These are phyloP conservation scores for Colletotrichum acutatum DNA, from an alignment of 2,329 filamentous ascomycete genomes.

Conservation along the genomic window DNA sequence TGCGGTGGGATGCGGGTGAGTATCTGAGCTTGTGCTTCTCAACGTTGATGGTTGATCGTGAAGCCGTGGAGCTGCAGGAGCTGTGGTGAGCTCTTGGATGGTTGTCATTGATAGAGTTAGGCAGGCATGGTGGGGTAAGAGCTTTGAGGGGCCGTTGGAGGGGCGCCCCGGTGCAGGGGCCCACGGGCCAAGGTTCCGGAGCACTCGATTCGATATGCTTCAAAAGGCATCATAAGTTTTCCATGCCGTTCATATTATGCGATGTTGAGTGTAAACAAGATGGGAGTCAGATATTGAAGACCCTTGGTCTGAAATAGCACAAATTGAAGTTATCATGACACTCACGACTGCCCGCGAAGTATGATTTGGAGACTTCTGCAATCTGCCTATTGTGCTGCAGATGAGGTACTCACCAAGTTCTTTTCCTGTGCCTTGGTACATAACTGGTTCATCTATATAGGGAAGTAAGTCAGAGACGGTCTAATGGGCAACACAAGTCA, in stretches of 20 bases:
- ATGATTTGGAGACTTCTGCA: background rate
- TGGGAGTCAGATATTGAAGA: background rate
- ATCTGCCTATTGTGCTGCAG: background rate
- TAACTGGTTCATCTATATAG: too few relatives aligned
- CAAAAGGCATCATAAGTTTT: background rate
- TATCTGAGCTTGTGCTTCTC: background rate
- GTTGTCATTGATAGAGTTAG: constrained; percentile 30
- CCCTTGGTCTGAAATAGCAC: background rate
- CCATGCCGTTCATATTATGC: background rate
- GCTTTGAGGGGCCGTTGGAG: constrained; percentile 8
- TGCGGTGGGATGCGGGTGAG: background rate
- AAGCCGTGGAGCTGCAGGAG: constrained; percentile 5
- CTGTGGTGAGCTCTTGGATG: constrained; percentile 23
- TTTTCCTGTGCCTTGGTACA: background rate
- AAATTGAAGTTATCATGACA: background rate
- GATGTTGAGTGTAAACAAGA: background rate
- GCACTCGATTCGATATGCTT: background rate
- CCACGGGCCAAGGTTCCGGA: background rate
- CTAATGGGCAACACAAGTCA: background rate
- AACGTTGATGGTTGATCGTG: background rate
- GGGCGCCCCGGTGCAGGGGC: constrained; percentile 7
- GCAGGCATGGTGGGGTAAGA: constrained; percentile 39
- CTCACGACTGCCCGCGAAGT: background rate
- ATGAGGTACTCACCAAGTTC: background rate
- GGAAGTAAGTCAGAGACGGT: too few relatives aligned